A percentile compares a stretch with the other conserved stretches of the same genome.
phyloP scores from a whole-genome alignment of 2,329 filamentous ascomycete genomes.

The Blastomyces silverae region DNA sequence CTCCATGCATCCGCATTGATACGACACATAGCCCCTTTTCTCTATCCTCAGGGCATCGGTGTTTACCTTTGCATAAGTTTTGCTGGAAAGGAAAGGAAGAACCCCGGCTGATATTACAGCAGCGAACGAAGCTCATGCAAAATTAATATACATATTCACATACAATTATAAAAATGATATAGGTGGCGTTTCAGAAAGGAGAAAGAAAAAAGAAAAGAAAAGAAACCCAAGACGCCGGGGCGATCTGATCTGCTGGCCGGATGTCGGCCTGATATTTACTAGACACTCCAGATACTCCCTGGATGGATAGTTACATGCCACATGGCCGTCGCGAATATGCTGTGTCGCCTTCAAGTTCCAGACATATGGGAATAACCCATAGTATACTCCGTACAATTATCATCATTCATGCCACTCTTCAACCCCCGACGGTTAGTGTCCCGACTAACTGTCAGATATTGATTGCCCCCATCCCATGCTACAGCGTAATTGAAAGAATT shows the following conservation, averaged over 20 bases:
- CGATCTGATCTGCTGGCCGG: neutral
- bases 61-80: neutral
- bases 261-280: neutral
- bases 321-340: slow-evolving; percentile 4
- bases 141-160: neutral
- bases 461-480: neutral
- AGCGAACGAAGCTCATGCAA: neutral
- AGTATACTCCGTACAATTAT: no score
- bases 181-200: neutral
- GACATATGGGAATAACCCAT: neutral
- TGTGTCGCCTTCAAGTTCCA: neutral
- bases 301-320: neutral
- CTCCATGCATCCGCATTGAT: neutral
- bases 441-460: neutral
- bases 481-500: neutral
- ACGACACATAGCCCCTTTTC: neutral
- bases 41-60: neutral
- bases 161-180: neutral
- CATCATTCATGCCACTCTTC: neutral
- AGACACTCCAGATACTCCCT: no score
- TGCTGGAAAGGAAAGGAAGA: neutral
- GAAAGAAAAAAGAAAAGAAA: no score
- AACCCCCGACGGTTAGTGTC: neutral
- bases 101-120: neutral
- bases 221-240: neutral